Base-by-base conservation (phyloP, 148 eudicot species). In the Camellia lanceoleosa region DNA sequence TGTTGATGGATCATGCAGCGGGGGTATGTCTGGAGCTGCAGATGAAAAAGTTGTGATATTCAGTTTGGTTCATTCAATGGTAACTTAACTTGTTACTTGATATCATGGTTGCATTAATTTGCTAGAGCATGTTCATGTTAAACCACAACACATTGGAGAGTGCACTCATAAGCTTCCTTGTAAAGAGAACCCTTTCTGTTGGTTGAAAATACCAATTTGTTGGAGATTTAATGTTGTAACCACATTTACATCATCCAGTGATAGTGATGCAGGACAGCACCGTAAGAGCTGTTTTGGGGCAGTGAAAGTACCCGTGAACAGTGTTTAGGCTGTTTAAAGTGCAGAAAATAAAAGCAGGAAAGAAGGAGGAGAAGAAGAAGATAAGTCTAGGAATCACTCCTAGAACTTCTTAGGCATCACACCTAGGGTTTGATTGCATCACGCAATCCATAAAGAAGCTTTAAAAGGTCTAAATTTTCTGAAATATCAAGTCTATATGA, bases 11-110 rank as follows among this genome's bases (percentile, higher is more conserved):
- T 88, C 88, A 14, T 95, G 92, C 88, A 83, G 80, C 52, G 98
- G 97, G 56, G 99, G 97, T 23, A 82, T 95, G 68, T 92, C 95
- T 51, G 92, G 93, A 61, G 90, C 89, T 84, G 97, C 99, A 54
- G 97, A 95, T 84, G 97, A 93, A 62, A 93, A 89, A 82, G 80
- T 90, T 46, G 79, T 91, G 52, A 71, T 89, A 56, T 91, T 93
- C 83, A 87, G 78, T 79, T 72, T 91, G 83, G 88, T 86, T 82
- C 85, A 88, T 44, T 84, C 94, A 61, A 78, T 43, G 89, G 97
- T 91, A 90, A 70, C 7, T 52, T 49, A 47, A 20, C 56, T 83
- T 67, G 54, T 11, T 3, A 18, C 16, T n/a, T 54, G 12, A n/a
- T 30, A 15, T 14, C 12, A 51, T 52, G 55, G 65, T 79, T 42